A percentile compares a stretch with the other conserved stretches of the same genome.
Evolutionary conservation across 345 rosid species (phyloP).

Genomic region (Citrus sp.): DNA sequence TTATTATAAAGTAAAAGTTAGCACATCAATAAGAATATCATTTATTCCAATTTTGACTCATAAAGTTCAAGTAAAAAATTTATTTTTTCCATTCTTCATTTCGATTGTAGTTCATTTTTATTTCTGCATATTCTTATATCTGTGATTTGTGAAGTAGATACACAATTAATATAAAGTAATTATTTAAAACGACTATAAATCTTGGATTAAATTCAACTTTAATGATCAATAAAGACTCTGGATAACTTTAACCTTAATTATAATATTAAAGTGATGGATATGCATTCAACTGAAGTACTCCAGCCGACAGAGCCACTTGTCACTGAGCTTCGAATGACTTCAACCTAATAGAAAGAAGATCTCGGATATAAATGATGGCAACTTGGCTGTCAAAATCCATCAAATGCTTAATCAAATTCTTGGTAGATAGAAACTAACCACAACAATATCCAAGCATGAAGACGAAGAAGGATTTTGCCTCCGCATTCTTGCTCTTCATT

Average conservation of each 20-base stretch:
- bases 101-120: rapidly evolving
- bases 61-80: no score
- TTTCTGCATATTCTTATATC: rapidly evolving
- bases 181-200: background rate
- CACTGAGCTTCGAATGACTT: background rate
- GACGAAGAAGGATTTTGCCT: background rate
- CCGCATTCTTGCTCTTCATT: background rate
- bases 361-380: background rate
- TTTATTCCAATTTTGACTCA: rapidly evolving
- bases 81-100: rapidly evolving
- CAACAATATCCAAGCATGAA: background rate
- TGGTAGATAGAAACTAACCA: background rate
- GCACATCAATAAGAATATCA: rapidly evolving
- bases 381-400: background rate
- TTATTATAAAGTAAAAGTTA: no score
- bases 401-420: background rate
- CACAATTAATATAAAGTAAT: background rate
- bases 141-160: no score
- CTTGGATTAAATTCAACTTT: background rate
- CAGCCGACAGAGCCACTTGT: background rate
- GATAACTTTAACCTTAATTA: background rate
- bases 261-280: background rate
- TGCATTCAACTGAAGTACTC: background rate
- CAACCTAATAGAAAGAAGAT: background rate
- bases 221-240: background rate